Evolutionary conservation across 768 basidiomycete genomes (phyloP).

Genomic region (Tephrocybe sp.): DNA sequence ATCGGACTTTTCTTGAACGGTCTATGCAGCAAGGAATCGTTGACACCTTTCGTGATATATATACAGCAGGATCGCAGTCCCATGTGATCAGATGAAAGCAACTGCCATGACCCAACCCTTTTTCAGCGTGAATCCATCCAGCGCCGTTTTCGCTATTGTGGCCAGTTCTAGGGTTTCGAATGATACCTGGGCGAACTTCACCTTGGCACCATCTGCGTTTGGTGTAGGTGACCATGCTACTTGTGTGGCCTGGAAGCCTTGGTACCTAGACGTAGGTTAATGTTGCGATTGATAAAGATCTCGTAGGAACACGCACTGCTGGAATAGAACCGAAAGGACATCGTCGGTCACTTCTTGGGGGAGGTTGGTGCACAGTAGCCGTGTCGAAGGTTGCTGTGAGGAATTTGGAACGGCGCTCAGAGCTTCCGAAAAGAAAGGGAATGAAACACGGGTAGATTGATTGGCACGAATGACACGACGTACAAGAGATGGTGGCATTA

Average conservation of each 20-base stretch:
- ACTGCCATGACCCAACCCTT: constrained; percentile 86
- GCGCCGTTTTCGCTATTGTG: constrained; percentile 72
- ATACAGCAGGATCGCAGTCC: constrained; percentile 7
- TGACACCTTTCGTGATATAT: neutral
- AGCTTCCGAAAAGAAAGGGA: constrained; percentile 29
- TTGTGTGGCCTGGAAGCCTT: constrained; percentile 75
- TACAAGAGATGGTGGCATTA: constrained; percentile 44
- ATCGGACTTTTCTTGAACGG: too few species aligned
- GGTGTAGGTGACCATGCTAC: constrained; percentile 71
- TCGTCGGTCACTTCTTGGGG: constrained; percentile 90
- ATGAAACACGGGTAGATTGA: constrained; percentile 30
- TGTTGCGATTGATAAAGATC: too few species aligned
- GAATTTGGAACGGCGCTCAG: constrained; percentile 43
- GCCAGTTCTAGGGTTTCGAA: constrained; percentile 80
- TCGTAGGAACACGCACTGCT: constrained; percentile 64
- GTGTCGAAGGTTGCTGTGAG: constrained; percentile 55
- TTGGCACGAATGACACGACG: constrained; percentile 31
- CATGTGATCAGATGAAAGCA: constrained; percentile 49
- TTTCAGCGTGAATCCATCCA: constrained; percentile 87
- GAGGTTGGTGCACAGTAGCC: constrained; percentile 80
- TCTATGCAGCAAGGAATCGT: too few species aligned
- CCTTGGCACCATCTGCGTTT: constrained; percentile 59
- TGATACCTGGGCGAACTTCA: constrained; percentile 79
- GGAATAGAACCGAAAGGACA: constrained; percentile 84
- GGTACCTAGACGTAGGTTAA: constrained; percentile 55